A percentile compares a stretch with the other conserved stretches of the same genome.
Evolutionary conservation across 805 yeast species (phyloP).

Genomic region (Suhomyces sp.): DNA sequence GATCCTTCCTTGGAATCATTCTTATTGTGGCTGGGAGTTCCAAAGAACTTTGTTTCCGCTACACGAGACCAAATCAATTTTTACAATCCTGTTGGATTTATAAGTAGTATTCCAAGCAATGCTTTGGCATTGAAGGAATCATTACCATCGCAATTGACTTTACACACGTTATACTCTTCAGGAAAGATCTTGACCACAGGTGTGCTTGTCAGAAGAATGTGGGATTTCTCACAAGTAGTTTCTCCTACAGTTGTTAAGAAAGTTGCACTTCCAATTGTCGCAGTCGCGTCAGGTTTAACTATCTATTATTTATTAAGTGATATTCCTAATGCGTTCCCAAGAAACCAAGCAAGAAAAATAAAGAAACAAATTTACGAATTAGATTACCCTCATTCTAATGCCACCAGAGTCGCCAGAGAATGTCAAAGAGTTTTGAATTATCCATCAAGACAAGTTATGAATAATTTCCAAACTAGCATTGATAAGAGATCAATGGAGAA

Average conservation of each 20-base stretch:
- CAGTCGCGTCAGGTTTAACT: slow-evolving; percentile 52
- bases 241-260: slow-evolving; percentile 42
- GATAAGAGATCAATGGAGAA: slow-evolving; percentile 62
- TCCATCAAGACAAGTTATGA: slow-evolving; percentile 81
- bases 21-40: slow-evolving; percentile 44
- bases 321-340: slow-evolving; percentile 85
- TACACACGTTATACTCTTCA: slow-evolving; percentile 41
- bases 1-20: slow-evolving; percentile 72
- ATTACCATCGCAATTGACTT: slow-evolving; percentile 38
- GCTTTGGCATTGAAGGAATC: slow-evolving; percentile 30
- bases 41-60: slow-evolving; percentile 26
- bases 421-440: slow-evolving; percentile 75
- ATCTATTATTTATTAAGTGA: slow-evolving; percentile 69
- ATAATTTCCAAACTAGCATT: slow-evolving; percentile 62
- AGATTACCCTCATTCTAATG: slow-evolving; percentile 78
- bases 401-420: slow-evolving; percentile 77
- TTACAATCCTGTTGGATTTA: slow-evolving; percentile 32
- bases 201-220: slow-evolving; percentile 39
- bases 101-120: slow-evolving; percentile 31
- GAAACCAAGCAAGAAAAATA: slow-evolving; percentile 75
- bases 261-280: slow-evolving; percentile 52
- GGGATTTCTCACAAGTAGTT: slow-evolving; percentile 32
- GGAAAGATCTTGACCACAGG: slow-evolving; percentile 42
- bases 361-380: slow-evolving; percentile 56
- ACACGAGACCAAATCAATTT: slow-evolving; percentile 29